Conservation (phyloP, 345 rosid genomes). For the Odontarrhena argentea region DNA sequence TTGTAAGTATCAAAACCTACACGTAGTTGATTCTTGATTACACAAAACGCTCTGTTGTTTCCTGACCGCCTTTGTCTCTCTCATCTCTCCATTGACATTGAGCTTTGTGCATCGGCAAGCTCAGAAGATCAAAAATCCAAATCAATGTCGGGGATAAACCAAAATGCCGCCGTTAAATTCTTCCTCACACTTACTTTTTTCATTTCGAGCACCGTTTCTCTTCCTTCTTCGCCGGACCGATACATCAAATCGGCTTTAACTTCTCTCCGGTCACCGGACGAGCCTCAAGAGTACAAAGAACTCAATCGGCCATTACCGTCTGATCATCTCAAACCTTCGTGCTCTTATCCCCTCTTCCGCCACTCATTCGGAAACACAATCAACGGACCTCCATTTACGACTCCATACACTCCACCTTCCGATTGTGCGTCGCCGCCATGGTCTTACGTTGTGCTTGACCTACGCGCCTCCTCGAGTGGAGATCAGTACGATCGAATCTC, state of each 20-base stretch:
- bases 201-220: conserved; percentile 29
- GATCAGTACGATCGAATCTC: conserved; percentile 77
- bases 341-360: conserved; percentile 54
- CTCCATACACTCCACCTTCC: conserved; percentile 61
- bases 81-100: conserved; percentile 28
- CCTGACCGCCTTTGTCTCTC: conserved; percentile 7
- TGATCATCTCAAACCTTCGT: conserved; percentile 59
- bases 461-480: conserved; percentile 59
- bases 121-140: neutral
- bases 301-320: conserved; percentile 56
- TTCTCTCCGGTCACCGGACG: conserved; percentile 15
- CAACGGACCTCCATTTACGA: conserved; percentile 63
- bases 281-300: conserved; percentile 57
- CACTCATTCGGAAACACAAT: conserved; percentile 86
- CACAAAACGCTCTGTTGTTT: conserved; percentile 10
- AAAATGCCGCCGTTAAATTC: conserved; percentile 23
- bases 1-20: neutral
- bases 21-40: neutral
- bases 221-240: conserved; percentile 43
- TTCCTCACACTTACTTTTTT: conserved; percentile 29
- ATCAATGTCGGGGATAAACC: conserved; percentile 22
- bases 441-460: conserved; percentile 60
- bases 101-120: conserved; percentile 20
- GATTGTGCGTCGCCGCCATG: conserved; percentile 70
- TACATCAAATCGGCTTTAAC: conserved; percentile 38